Conservation (phyloP, 1,139 yeast genomes). For the Pichia sp. region DNA sequence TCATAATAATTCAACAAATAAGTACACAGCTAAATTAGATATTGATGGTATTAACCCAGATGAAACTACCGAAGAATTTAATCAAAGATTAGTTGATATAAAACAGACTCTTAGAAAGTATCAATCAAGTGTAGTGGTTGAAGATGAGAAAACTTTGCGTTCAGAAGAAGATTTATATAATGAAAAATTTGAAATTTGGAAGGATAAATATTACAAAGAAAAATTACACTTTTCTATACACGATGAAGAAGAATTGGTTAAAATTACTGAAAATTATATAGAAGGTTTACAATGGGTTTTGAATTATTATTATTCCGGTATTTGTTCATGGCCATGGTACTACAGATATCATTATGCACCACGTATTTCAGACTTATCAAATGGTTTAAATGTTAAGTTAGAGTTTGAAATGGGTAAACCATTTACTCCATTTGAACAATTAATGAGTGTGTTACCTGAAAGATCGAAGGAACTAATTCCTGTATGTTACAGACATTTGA, state of each 20-base stretch:
- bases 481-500: slow-evolving; percentile 63
- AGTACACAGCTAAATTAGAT: slow-evolving; percentile 57
- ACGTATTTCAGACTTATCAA: slow-evolving; percentile 74
- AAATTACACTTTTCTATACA: slow-evolving; percentile 67
- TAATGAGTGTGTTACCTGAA: slow-evolving; percentile 97
- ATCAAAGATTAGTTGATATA: slow-evolving; percentile 40
- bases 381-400: slow-evolving; percentile 59
- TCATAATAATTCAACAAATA: slow-evolving; percentile 50
- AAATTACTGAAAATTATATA: slow-evolving; percentile 72
- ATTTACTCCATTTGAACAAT: slow-evolving; percentile 88
- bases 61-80: slow-evolving; percentile 58
- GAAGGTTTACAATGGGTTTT: slow-evolving; percentile 97
- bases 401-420: slow-evolving; percentile 69
- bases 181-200: slow-evolving; percentile 74
- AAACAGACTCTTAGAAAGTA: slow-evolving; percentile 53
- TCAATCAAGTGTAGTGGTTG: slow-evolving; percentile 63
- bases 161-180: slow-evolving; percentile 63
- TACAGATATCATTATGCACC: slow-evolving; percentile 87
- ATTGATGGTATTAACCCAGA: slow-evolving; percentile 65
- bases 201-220: slow-evolving; percentile 69
- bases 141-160: slow-evolving; percentile 53
- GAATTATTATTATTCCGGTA: slow-evolving; percentile 81
- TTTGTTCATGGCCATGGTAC: slow-evolving; percentile 94
- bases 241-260: slow-evolving; percentile 49
- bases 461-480: slow-evolving; percentile 84